Evolutionary conservation across 148 eudicot species (phyloP).

Genomic region (Amaranthus hypochondriacus): DNA sequence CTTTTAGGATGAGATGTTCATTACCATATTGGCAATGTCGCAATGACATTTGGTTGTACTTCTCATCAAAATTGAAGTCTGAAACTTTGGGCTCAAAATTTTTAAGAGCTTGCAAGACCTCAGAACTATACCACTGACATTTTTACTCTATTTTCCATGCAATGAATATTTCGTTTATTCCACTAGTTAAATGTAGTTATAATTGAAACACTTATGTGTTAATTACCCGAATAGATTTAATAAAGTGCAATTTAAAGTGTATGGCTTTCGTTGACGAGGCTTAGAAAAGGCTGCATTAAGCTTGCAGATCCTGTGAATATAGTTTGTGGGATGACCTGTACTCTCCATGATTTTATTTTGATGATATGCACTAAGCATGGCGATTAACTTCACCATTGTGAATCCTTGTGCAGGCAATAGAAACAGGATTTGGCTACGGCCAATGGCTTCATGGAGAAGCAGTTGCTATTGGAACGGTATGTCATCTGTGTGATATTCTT

Average conservation of each 20-base stretch:
- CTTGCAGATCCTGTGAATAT: neutral
- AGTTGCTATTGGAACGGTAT: slow-evolving; percentile 95
- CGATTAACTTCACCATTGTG: slow-evolving; percentile 7
- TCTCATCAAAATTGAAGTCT: no score
- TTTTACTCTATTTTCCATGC: neutral
- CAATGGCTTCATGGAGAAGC: slow-evolving; percentile 99
- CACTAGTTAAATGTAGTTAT: neutral
- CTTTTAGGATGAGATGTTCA: no score
- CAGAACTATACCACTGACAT: neutral
- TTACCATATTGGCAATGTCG: no score
- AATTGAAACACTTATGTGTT: neutral
- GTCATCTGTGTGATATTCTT: neutral
- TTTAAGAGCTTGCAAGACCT: neutral
- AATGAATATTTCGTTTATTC: neutral
- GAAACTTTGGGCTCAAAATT: neutral
- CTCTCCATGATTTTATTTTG: neutral
- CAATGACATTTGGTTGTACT: no score
- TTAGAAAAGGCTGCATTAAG: neutral
- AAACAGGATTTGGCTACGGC: slow-evolving; percentile 88
- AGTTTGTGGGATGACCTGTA: neutral
- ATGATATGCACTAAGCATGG: slow-evolving; percentile 2
- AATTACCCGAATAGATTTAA: neutral
- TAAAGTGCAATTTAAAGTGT: neutral
- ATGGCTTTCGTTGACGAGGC: neutral
- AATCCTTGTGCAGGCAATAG: slow-evolving; percentile 66